Evolutionary conservation across 2,329 filamentous ascomycete genomes (phyloP), one percentile per base, ranked within the genome.

Genomic region (Thielaviopsis ethacetica): DNA sequence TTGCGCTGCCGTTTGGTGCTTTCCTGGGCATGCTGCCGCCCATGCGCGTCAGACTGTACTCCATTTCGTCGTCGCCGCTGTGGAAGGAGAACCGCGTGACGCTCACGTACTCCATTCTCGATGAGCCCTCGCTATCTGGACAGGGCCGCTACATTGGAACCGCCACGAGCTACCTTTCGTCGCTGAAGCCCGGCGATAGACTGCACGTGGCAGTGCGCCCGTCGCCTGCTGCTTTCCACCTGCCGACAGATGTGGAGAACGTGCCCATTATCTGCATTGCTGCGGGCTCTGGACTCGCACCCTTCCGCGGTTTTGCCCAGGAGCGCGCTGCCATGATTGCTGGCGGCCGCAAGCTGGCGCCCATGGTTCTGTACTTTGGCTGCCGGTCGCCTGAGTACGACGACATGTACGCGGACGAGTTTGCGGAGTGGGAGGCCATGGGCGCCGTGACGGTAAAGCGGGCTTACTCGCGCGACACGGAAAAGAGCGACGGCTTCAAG

Each of bases 21-120:
- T 91, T 86, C 71, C 74, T 93, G 7, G 75, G 76, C 38, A 84
- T 89, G 75, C 77, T 90, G 0, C 85, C 85, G 1, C 84, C 86
- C 0, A 87, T 93, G 82, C 82, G 86, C 27, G 76, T 87, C 47
- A 79, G 86, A n/a, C 84, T 88, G 68, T 90, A 90, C 64, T 87
- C 83, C 34, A 88, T 91, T 66, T 89, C 86, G 0, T 89, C 85
- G 0, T 88, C 85, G 0, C 84, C 86, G 0, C 73, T 88, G 0
- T 74, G 72, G 62, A 76, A 83, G 62, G 73, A 79, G 0, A 72
- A 71, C 12, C 74, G 74, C 60, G 77, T 79, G 56, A 83, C 83
- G 0, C 75, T 91, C 26, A 89, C 85, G 3, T 89, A 85, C 71
- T 76, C 77, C 2, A 76, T 90, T 0, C 75, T 87, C 56, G 76